Conservation (phyloP, 2,329 filamentous ascomycete genomes). For the Phyllosticta citribraziliensis region DNA sequence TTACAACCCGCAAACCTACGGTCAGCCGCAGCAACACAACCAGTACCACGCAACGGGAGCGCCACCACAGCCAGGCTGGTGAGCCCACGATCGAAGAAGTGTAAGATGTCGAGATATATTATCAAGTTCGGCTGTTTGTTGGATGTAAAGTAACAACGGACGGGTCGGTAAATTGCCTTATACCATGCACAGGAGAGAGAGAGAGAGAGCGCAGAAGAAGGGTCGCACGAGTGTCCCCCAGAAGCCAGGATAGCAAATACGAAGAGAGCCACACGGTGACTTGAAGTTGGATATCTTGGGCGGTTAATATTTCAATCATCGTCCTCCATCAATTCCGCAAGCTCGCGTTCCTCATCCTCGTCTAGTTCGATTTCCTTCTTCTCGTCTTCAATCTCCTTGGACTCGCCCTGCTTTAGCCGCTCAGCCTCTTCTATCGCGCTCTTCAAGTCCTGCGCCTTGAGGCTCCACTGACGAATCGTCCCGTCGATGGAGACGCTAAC, state of each 20-base stretch:
- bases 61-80: constrained; percentile 5
- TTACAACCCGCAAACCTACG: background rate
- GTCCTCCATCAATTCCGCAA: constrained; percentile 83
- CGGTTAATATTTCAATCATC: constrained; percentile 38
- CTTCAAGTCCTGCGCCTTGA: constrained; percentile 53
- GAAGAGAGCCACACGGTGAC: background rate
- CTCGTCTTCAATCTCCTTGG: constrained; percentile 37
- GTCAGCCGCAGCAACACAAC: background rate
- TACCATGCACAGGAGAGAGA: background rate
- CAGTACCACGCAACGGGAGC: background rate
- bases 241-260: background rate
- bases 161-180: background rate
- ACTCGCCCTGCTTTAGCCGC: constrained; percentile 36
- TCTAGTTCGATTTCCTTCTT: constrained; percentile 54
- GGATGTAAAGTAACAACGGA: background rate
- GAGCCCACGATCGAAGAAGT: background rate
- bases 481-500: constrained; percentile 84
- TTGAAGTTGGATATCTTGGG: background rate
- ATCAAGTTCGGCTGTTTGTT: background rate
- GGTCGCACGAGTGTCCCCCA: background rate
- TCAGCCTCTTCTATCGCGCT: constrained; percentile 43
- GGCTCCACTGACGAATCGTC: constrained; percentile 75
- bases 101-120: constrained; percentile 2
- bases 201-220: background rate
- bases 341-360: constrained; percentile 82